A percentile compares a stretch with the other conserved stretches of the same genome.
Evolutionary conservation across 2,329 filamentous ascomycete genomes (phyloP).

Genomic region (Aspergillus fijiensis): DNA sequence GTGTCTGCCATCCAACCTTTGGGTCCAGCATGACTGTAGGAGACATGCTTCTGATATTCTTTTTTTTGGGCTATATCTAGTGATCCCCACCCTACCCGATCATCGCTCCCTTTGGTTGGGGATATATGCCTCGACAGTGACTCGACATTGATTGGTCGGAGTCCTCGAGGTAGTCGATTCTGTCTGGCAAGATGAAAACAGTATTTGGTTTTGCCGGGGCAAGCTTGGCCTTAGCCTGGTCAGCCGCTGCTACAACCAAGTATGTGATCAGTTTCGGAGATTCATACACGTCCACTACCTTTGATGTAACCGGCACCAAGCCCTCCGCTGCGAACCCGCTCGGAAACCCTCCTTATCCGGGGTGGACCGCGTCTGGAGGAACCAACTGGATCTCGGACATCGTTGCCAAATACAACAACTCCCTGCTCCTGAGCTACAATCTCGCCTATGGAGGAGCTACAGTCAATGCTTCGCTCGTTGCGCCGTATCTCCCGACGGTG

Average conservation of each 20-base stretch:
- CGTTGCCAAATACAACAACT: slow-evolving; percentile 8
- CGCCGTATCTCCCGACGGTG: slow-evolving; percentile 7
- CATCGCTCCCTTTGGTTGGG: too few species aligned
- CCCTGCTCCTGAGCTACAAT: slow-evolving; percentile 10
- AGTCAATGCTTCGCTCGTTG: slow-evolving; percentile 10
- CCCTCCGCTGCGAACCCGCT: slow-evolving; percentile 15
- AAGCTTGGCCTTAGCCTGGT: too few species aligned
- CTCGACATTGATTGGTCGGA: too few species aligned
- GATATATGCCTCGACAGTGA: too few species aligned
- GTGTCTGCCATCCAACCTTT: too few species aligned
- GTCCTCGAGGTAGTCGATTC: too few species aligned
- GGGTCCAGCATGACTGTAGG: too few species aligned
- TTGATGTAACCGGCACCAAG: slow-evolving; percentile 9
- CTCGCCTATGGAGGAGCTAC: slow-evolving; percentile 13
- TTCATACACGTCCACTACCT: slow-evolving; percentile 12
- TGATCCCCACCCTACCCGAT: too few species aligned
- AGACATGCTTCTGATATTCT: too few species aligned
- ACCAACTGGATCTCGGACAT: slow-evolving; percentile 13
- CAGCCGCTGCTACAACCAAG: neutral
- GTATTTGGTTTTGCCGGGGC: too few species aligned
- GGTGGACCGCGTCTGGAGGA: slow-evolving; percentile 11
- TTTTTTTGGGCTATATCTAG: too few species aligned
- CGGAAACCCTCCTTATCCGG: slow-evolving; percentile 13
- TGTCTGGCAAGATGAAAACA: too few species aligned
- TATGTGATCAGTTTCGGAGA: slow-evolving; percentile 13